Base-by-base conservation (phyloP, 495 filamentous ascomycete genomes). In the Tetracladium setigerum region DNA sequence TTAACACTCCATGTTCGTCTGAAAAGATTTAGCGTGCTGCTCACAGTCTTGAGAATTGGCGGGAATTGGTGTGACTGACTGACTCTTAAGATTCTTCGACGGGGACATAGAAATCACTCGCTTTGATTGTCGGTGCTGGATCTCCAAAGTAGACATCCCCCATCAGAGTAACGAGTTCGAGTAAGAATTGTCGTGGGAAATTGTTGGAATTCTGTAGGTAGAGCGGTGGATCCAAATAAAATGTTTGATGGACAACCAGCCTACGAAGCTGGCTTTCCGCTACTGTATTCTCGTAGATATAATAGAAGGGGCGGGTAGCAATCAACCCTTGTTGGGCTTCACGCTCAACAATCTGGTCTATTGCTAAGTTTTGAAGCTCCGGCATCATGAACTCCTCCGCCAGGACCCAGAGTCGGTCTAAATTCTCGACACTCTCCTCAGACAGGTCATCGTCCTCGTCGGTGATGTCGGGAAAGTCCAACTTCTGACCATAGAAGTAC, bases 401-500 rank as follows among this genome's bases (percentile, higher is more conserved):
- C 2, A 45, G 48, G 16, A 50, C 34, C 40, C 48, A 50, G 22
- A 50, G 48, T 6, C 35, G 12, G 11, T 31, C 24, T 39, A 13
- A 2, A 2, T 4, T 31, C 2, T 17, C 37, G 7, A 19, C 16
- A 13, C 10, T 46, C 42, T 35, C 35, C 30, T 16, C 2, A n/a
- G 19, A 18, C 5, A 17, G 4, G n/a, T 45, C 42, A 7, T 18
- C 5, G 30, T 22, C 15, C 18, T 5, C 1, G 15, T 19, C 15
- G 5, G 2, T 11, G n/a, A n/a, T 17, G 32, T 19, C 19, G 32
- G 16, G n/a, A 43, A 27, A 17, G 16, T 50, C 41, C 13, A 50
- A 17, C 8, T 50, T n/a, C 18, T 44, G 40, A 4, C 35, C 41
- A 30, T 46, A 51, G 24, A 51, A 6, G 41, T 42, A 51, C 4